Evolutionary conservation across 768 basidiomycete genomes (phyloP), one percentile per base, ranked within the genome.

Genomic region (Pulveroboletus frians): DNA sequence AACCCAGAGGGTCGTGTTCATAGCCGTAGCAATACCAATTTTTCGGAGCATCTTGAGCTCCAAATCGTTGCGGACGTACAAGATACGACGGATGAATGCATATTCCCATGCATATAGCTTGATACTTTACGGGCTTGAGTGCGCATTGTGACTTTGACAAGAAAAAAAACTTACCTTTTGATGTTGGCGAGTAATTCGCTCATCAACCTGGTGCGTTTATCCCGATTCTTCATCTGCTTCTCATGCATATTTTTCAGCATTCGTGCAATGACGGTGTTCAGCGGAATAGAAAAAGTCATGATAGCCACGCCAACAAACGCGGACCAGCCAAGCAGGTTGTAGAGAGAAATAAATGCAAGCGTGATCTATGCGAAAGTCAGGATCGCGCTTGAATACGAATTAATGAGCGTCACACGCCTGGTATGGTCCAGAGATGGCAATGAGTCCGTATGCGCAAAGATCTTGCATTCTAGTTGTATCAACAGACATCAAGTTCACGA

Each of bases 21-120:
- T 64, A 0, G 86, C 79, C 73, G 83, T 83, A 10, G 77, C 68
- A 21, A 95, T 70, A 3, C 91, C 92, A 48, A 97, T 93, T 64
- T 83, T 88, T 49, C 75, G 77, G 32, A 98, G 74, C 80, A 89
- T 84, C 53, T 74, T 81, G 41, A 98, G 65, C 64, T 95, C 93
- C 55, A 83, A 73, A 49, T 89, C 79, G 62, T 94, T 92, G 37
- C 92, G 76, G 3, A 93, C 86, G 18, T 80, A 74, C n/a, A 84
- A 69, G 27, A 98, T 77, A 47, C 83, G 84, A 43, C 83, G 76
- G 26, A 89, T 77, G 62, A 98, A 97, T 4, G 89, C 85, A 58
- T 85, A 80, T 69, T 98, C 95, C 95, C 95, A 98, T 3, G 88
- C 90, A 66, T 95, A 95, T 4, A 93, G 70, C 63, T 93, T 92